Evolutionary conservation across 2,329 filamentous ascomycete species (phyloP).

Genomic region (Bipolaris zeicola): DNA sequence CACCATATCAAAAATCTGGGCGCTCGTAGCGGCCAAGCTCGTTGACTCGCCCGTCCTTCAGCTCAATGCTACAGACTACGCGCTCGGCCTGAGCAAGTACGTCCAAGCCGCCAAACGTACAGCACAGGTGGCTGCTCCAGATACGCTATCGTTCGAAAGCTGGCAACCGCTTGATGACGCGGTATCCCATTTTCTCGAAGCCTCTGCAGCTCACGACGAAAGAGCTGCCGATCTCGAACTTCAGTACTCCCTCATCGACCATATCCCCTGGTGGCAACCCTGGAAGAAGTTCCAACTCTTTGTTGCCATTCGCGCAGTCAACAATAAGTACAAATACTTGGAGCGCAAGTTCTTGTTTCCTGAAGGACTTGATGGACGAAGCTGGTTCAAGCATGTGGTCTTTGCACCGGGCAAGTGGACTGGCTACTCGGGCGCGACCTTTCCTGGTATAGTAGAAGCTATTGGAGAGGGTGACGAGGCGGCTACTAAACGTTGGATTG

Average conservation of each 20-base stretch:
- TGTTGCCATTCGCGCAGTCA: constrained; percentile 68
- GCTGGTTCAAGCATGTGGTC: constrained; percentile 94
- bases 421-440: constrained; percentile 78
- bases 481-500: constrained; percentile 50
- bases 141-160: constrained; percentile 36
- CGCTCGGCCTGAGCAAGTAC: constrained; percentile 50
- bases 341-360: constrained; percentile 81
- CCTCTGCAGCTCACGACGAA: constrained; percentile 58
- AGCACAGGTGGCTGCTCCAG: constrained; percentile 25
- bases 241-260: constrained; percentile 53
- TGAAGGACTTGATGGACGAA: constrained; percentile 75
- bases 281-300: constrained; percentile 69
- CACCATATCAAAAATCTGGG: constrained; percentile 55
- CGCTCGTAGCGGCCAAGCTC: constrained; percentile 53
- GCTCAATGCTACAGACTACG: constrained; percentile 56
- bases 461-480: constrained; percentile 57
- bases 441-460: constrained; percentile 67
- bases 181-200: constrained; percentile 56
- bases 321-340: constrained; percentile 81
- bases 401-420: constrained; percentile 93
- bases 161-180: constrained; percentile 57
- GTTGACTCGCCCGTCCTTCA: constrained; percentile 55
- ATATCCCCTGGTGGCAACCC: constrained; percentile 80
- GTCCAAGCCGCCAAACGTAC: constrained; percentile 49
- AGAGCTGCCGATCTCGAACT: constrained; percentile 54